Percentiles rank a stretch among this genome's conserved stretches.
Evolutionary conservation across 805 yeast genomes (phyloP).

Genomic region (Nakazawaea laoshanensis): DNA sequence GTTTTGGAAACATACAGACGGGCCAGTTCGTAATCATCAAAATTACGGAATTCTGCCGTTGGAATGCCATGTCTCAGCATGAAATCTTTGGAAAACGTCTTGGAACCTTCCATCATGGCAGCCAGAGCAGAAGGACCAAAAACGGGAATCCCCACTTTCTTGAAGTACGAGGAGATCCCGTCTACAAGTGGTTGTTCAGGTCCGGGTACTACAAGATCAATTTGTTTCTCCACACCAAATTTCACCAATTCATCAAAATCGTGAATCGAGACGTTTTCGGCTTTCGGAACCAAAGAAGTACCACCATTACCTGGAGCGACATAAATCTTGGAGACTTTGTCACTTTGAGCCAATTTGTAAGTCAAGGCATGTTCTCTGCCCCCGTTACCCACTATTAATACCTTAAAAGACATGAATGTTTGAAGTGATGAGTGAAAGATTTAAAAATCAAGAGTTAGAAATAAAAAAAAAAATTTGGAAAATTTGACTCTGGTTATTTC

Average conservation of each 20-base stretch:
- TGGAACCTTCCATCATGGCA: slow-evolving; percentile 94
- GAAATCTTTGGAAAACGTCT: slow-evolving; percentile 87
- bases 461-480: background rate
- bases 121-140: slow-evolving; percentile 94
- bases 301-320: slow-evolving; percentile 99
- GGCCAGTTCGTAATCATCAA: slow-evolving; percentile 71
- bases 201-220: slow-evolving; percentile 85
- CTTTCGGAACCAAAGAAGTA: slow-evolving; percentile 51
- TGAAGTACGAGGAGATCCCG: slow-evolving; percentile 71
- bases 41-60: slow-evolving; percentile 84
- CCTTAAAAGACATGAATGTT: slow-evolving; percentile 24
- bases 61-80: slow-evolving; percentile 92
- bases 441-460: background rate
- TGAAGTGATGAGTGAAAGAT: background rate
- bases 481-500: too few relatives aligned
- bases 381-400: slow-evolving; percentile 91
- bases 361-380: slow-evolving; percentile 98
- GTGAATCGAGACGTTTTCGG: slow-evolving; percentile 61
- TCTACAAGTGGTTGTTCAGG: slow-evolving; percentile 99
- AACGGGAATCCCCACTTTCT: slow-evolving; percentile 83
- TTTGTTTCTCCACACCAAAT: slow-evolving; percentile 61
- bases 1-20: slow-evolving; percentile 55
- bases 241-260: slow-evolving; percentile 64
- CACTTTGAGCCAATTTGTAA: slow-evolving; percentile 82
- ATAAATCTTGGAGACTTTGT: slow-evolving; percentile 59